Conservation (phyloP, 2,329 filamentous ascomycete species). For the Cladosporium sp. region DNA sequence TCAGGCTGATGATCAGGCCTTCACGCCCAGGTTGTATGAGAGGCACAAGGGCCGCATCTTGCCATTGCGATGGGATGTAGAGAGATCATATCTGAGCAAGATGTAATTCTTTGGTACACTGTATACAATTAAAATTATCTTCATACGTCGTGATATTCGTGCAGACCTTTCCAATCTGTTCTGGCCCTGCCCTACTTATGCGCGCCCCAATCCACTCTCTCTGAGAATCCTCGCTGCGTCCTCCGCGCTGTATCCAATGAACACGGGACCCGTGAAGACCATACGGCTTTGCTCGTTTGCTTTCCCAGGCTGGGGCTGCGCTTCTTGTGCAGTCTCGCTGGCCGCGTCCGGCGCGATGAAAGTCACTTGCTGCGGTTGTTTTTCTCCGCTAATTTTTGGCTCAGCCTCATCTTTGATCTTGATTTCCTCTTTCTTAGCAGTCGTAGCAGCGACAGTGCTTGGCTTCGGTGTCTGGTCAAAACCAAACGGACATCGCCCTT, state of each 20-base stretch:
- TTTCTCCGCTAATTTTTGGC: background rate
- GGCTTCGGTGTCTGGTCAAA: constrained; percentile 13
- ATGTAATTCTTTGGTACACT: no score
- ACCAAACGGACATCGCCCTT: constrained; percentile 18
- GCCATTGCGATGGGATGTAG: no score
- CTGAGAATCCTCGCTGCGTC: constrained; percentile 75
- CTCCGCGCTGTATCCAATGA: constrained; percentile 84
- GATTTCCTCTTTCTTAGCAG: background rate
- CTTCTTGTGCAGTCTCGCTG: background rate
- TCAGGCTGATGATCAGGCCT: no score
- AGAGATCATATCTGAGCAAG: no score
- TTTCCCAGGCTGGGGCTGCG: background rate
- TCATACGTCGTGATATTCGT: background rate
- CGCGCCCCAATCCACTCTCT: constrained; percentile 20
- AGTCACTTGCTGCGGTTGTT: background rate
- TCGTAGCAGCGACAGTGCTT: background rate
- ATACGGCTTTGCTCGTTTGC: constrained; percentile 55
- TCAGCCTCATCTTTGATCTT: background rate
- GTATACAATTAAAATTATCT: constrained; percentile 2
- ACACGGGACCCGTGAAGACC: constrained; percentile 89
- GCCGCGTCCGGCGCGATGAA: constrained; percentile 8
- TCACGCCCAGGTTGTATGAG: no score
- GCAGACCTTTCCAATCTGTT: background rate
- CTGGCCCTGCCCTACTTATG: background rate
- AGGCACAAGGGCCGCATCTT: no score